Evolutionary conservation across 1,284 basidiomycete species (phyloP), one percentile per base, ranked within the genome.

Genomic region (Fomitopsis pinicola): DNA sequence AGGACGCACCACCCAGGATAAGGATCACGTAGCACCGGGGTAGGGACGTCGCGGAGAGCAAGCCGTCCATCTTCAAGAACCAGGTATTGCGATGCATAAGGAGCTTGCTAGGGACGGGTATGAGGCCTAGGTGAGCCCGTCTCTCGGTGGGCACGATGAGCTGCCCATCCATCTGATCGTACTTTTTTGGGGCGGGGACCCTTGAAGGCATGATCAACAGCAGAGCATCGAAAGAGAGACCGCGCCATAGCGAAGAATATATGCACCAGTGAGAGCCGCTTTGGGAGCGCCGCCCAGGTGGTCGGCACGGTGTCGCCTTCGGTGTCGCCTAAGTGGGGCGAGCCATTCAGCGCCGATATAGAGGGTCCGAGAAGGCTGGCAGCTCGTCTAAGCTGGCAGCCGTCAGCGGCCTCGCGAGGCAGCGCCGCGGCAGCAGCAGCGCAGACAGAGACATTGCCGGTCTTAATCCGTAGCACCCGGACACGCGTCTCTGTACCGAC

Each of bases 1-100:
- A 30, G 40, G 36, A 38, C 77, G 56, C 45, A 83, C 79, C 77
- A 67, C 83, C 84, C 9, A 86, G 71, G 17, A 85, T 71, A 53
- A 86, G 77, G 30, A 85, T 70, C 58, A 82, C 79, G 63, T 80
- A 75, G 40, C 76, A 73, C 33, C 72, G 64, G 15, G 69, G 63
- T 2, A 72, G 59, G 9, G 70, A 61, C 15, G 63, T 62, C 55
- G 67, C 67, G 54, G 68, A 60, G 42, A 68, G 69, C 12, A 74
- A 68, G 22, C 62, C 65, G 50, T 73, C 71, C 58, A 74, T 63
- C 55, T 71, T 67, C 17, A 79, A 61, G 42, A 69, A 68, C 75
- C 80, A 79, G 12, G 36, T 42, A 36, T 59, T 59, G 17, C 40
- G 45, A 28, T 38, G 57, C 19, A 28, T 19, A 12, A 48, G 45